Evolutionary conservation across 352 stramenopile species (phyloP).

Genomic region (Pythium apleroticum): DNA sequence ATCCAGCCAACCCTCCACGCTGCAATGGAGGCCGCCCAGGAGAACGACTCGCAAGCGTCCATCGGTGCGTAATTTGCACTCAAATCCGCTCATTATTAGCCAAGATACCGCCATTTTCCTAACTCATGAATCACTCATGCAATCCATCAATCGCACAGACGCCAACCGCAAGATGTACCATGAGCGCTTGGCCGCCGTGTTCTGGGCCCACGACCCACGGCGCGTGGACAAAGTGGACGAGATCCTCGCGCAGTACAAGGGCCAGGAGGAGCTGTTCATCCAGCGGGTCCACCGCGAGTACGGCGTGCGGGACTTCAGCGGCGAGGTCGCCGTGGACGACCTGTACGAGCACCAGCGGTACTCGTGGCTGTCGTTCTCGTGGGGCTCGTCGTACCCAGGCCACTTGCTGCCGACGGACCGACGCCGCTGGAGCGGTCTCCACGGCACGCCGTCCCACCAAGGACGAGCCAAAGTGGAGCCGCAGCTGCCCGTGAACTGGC

Average conservation of each 20-base stretch:
- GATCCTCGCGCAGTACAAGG: constrained; percentile 51
- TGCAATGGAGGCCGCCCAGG: neutral
- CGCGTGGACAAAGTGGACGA: constrained; percentile 65
- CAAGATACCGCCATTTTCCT: neutral
- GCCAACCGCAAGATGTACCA: constrained; percentile 18
- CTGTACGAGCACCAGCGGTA: constrained; percentile 84
- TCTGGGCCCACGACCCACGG: constrained; percentile 69
- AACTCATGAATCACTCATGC: no score
- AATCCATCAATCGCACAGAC: neutral
- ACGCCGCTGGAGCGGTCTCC: constrained; percentile 53
- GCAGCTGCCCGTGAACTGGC: constrained; percentile 63
- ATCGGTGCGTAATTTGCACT: constrained; percentile 10
- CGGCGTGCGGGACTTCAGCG: constrained; percentile 68
- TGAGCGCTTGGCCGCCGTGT: constrained; percentile 57
- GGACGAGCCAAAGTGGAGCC: constrained; percentile 57
- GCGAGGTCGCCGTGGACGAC: constrained; percentile 66
- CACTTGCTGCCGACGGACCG: constrained; percentile 72
- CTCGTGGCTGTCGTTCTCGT: constrained; percentile 77
- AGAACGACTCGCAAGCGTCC: constrained; percentile 3
- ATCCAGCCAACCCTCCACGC: neutral
- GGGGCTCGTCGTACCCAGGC: constrained; percentile 61
- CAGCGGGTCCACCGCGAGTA: constrained; percentile 62
- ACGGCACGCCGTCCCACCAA: constrained; percentile 62
- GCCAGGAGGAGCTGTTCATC: constrained; percentile 56
- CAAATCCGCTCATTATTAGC: neutral